These are phyloP conservation scores for Bacidia rubella DNA, from an alignment of 495 filamentous ascomycete genomes.

Conservation along the genomic window DNA sequence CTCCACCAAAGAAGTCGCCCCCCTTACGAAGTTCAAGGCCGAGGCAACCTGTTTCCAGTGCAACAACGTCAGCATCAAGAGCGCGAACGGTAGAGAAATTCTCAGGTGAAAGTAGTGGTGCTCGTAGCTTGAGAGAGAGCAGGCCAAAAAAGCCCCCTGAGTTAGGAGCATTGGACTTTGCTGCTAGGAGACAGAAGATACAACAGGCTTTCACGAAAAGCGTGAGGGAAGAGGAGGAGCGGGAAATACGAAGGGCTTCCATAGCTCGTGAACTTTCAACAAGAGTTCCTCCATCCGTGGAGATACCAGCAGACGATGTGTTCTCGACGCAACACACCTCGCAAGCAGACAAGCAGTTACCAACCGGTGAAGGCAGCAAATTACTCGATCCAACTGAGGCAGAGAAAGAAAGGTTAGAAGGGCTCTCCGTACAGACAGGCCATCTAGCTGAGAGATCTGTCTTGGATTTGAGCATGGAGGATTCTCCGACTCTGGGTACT, in stretches of 20 bases:
- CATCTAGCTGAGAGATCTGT: conserved; percentile 16
- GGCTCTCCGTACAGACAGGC: conserved; percentile 17
- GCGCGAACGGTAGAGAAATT: conserved; percentile 41
- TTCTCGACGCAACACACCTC: background rate
- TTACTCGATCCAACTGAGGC: background rate
- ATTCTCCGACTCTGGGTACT: conserved; percentile 61
- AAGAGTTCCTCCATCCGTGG: conserved; percentile 27
- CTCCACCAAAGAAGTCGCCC: conserved; percentile 52
- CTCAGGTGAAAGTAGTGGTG: conserved; percentile 26
- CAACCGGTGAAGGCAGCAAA: conserved; percentile 8
- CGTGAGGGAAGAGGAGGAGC: conserved; percentile 54
- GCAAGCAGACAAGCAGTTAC: conserved; percentile 7
- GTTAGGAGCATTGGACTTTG: conserved; percentile 64
- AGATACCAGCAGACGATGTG: conserved; percentile 21
- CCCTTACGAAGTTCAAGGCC: conserved; percentile 71
- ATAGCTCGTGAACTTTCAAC: conserved; percentile 28
- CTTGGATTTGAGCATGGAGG: conserved; percentile 24
- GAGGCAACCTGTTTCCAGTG: conserved; percentile 62
- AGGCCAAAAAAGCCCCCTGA: conserved; percentile 35
- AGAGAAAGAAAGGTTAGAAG: conserved; percentile 2
- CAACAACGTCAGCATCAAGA: conserved; percentile 51
- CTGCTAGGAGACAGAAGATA: conserved; percentile 59
- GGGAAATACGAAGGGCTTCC: conserved; percentile 26
- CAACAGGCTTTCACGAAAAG: conserved; percentile 69
- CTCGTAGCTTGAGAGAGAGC: conserved; percentile 27